Percentiles rank a stretch among this genome's conserved stretches.
Conservation (phyloP, 495 filamentous ascomycete species). For the Extremus antarcticus region DNA sequence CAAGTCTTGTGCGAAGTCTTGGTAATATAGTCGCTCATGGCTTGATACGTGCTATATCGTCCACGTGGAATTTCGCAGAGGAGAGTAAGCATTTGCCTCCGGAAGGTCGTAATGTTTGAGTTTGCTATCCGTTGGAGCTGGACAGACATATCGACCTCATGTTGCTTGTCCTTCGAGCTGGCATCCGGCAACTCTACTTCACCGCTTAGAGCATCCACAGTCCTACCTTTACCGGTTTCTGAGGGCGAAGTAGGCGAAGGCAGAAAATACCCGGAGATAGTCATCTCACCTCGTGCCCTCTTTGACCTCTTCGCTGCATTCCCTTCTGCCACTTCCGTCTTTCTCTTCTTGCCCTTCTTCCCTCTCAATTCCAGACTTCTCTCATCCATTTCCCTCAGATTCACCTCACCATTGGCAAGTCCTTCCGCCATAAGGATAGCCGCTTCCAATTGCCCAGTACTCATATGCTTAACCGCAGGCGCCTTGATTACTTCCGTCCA, state of each 20-base stretch:
- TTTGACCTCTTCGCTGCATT: neutral
- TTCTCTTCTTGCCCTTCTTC: slow-evolving; percentile 19
- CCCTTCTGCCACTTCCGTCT: neutral
- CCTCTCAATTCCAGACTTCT: slow-evolving; percentile 23
- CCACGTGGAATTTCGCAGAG: slow-evolving; percentile 63
- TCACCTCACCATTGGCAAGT: slow-evolving; percentile 21
- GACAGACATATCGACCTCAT: neutral
- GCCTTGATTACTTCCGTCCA: slow-evolving; percentile 19
- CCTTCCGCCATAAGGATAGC: slow-evolving; percentile 23
- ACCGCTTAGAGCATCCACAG: too few species aligned
- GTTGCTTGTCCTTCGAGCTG: neutral
- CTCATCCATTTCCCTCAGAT: slow-evolving; percentile 23
- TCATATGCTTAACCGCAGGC: slow-evolving; percentile 28
- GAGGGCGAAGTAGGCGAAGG: slow-evolving; percentile 2
- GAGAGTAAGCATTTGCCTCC: slow-evolving; percentile 30
- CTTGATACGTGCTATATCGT: slow-evolving; percentile 61
- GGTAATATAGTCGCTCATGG: slow-evolving; percentile 51
- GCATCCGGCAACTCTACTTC: too few species aligned
- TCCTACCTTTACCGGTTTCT: neutral
- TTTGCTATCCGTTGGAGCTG: slow-evolving; percentile 8
- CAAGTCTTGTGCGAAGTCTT: slow-evolving; percentile 39
- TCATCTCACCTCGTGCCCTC: neutral
- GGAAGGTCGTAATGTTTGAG: slow-evolving; percentile 17
- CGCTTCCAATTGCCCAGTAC: slow-evolving; percentile 19
- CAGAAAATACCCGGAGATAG: slow-evolving; percentile 16